Base-by-base conservation (phyloP, 169 alveolate species). In the Plasmodium reichenowi region DNA sequence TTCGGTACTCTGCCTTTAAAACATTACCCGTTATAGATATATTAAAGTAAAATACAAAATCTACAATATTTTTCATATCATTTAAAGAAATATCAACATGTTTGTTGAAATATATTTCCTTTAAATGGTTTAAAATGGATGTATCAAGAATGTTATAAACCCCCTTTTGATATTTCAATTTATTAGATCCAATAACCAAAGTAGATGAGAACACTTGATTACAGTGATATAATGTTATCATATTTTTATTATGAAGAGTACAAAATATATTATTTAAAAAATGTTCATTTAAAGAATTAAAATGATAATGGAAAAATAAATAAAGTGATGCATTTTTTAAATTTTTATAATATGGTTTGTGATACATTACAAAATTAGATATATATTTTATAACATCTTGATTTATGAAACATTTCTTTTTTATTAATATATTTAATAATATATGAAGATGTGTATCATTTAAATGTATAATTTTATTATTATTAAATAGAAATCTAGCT, bases 281-380 rank as follows among this genome's bases (percentile, higher is more conserved):
- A 7, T 63, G 13, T 15, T 50, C 12, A 66, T 17, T 52, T 50
- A 78, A 64, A 50, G 9, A 48, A 56, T 63, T 64, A 59, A 78
- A 78, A 66, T 78, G 78, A 48, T 64, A 78, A 64, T 78, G 76
- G 48, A 50, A 78, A 70, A 71, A 78, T 15, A 78, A 64, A 59
- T 78, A 78, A 47, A 45, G 50, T 64, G 50, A 64, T 10, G 54
- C 43, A 66, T 78, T 78, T 24, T 78, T 64, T 45, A 64, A 20
- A 78, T 78, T 78, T 52, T 78, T 78, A 78, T 64, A 78, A 78
- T 52, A 45, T 3, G 89, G 89, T 43, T 78, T 78, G 67, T 78
- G 89, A 26, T 78, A 64, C 15, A 78, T 32, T 3, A 78, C 17
- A 78, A 78, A 78, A 32, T 78, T 54, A 4, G 59, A 52, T 64